phyloP scores from a whole-genome alignment of 2,329 filamentous ascomycete species.

The Pseudogymnoascus sp. region DNA sequence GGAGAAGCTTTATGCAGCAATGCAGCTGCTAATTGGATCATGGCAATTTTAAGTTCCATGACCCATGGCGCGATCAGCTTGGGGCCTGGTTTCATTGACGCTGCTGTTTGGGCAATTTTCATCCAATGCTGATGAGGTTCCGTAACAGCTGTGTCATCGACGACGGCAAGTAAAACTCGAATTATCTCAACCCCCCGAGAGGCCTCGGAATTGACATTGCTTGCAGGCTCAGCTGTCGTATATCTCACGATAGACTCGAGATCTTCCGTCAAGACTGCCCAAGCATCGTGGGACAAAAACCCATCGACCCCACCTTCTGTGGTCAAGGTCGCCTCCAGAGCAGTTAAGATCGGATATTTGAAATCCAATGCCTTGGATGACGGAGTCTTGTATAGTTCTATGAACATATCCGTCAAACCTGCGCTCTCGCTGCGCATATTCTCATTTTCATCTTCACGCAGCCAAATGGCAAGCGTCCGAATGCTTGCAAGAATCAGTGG shows the following conservation, averaged over 20 bases:
- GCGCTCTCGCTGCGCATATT: constrained; percentile 42
- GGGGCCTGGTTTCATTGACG: constrained; percentile 30
- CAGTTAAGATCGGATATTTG: constrained; percentile 51
- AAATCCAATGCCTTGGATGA: constrained; percentile 41
- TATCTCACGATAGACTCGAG: constrained; percentile 40
- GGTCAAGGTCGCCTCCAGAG: constrained; percentile 51
- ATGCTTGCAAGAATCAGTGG: constrained; percentile 54
- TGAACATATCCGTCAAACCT: constrained; percentile 56
- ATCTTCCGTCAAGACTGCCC: constrained; percentile 47
- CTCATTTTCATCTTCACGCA: constrained; percentile 63
- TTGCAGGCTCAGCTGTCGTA: constrained; percentile 21
- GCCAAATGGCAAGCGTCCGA: constrained; percentile 56
- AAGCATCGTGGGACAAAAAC: constrained; percentile 48
- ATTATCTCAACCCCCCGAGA: constrained; percentile 50
- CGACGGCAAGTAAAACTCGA: constrained; percentile 47
- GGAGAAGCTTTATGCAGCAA: constrained; percentile 42
- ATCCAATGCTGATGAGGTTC: constrained; percentile 50
- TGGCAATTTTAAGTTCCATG: constrained; percentile 46
- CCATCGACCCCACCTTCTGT: constrained; percentile 33
- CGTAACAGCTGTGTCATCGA: constrained; percentile 42
- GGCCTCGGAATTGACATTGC: constrained; percentile 28
- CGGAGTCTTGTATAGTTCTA: constrained; percentile 50
- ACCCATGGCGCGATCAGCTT: constrained; percentile 17
- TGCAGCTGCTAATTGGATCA: constrained; percentile 49
- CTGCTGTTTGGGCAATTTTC: constrained; percentile 45